Evolutionary conservation across 73 alveolate genomes (phyloP).

Genomic region (Paramecium sexaurelia): DNA sequence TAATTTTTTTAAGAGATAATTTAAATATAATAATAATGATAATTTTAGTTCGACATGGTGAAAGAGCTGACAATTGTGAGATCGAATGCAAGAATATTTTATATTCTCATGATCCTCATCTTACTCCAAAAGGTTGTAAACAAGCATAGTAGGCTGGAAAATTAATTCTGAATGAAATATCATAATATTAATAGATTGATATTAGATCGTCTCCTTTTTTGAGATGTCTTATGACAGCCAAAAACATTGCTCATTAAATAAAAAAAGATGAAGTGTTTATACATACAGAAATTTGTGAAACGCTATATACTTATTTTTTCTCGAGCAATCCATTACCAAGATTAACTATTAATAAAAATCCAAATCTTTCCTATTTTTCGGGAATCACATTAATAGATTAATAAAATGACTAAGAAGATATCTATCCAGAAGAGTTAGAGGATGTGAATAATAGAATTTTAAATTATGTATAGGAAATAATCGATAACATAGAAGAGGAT

Average conservation of each 20-base stretch:
- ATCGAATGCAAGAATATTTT: not conserved
- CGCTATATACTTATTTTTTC: not conserved
- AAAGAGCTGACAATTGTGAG: slow-evolving; percentile 12
- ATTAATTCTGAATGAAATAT: not conserved
- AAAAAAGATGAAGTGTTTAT: not conserved
- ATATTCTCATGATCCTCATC: slow-evolving; percentile 32
- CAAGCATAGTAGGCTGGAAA: slow-evolving; percentile 28
- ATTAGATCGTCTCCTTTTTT: slow-evolving; percentile 20
- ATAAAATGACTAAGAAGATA: not conserved
- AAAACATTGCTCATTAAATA: not conserved
- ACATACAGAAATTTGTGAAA: slow-evolving; percentile 44
- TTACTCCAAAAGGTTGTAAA: slow-evolving; percentile 3
- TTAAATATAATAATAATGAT: slow-evolving; percentile 16
- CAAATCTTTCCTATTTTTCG: not conserved
- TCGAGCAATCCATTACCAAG: not conserved
- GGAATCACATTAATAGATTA: not conserved
- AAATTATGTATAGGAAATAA: not conserved
- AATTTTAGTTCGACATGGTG: slow-evolving; percentile 47
- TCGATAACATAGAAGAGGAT: not conserved
- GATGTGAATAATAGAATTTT: slow-evolving; percentile 14
- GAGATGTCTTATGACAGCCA: slow-evolving; percentile 16
- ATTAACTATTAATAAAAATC: not conserved
- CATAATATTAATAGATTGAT: not conserved
- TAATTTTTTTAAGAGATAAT: not conserved
- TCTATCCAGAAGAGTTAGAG: not conserved